Evolutionary conservation across 176 grass and related monocot genomes (phyloP).

Genomic region (Carex parvula): DNA sequence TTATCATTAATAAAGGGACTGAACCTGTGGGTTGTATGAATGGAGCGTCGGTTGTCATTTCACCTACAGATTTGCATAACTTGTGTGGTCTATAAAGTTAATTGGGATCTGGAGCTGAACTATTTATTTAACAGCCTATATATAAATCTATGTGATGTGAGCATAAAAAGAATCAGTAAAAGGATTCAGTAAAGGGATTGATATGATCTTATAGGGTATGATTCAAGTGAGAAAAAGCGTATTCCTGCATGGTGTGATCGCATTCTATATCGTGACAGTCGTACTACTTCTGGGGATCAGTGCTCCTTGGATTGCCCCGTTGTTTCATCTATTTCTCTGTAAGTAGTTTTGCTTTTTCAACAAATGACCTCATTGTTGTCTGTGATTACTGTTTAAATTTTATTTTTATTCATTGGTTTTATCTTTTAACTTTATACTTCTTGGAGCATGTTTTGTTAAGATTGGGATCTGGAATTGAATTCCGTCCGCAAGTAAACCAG

Average conservation of each 20-base stretch:
- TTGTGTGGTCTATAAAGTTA: neutral
- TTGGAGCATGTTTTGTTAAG: neutral
- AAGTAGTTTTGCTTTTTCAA: slow-evolving; percentile 39
- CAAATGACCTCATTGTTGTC: slow-evolving; percentile 1
- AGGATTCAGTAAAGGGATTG: neutral
- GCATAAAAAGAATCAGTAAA: neutral
- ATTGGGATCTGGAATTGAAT: neutral
- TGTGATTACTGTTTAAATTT: neutral
- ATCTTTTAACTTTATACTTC: neutral
- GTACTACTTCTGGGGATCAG: slow-evolving; percentile 36
- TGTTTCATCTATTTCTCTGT: slow-evolving; percentile 76
- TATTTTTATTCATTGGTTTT: neutral
- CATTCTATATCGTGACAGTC: slow-evolving; percentile 77
- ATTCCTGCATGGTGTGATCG: slow-evolving; percentile 98
- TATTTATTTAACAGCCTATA: neutral
- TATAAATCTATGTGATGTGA: neutral
- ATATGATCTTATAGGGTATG: slow-evolving; percentile 60
- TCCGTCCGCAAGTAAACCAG: neutral
- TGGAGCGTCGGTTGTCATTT: neutral
- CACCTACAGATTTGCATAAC: neutral
- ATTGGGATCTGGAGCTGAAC: neutral
- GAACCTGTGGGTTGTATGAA: neutral
- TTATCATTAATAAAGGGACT: neutral
- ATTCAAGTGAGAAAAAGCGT: slow-evolving; percentile 85
- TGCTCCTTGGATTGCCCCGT: slow-evolving; percentile 72